Evolutionary conservation across 495 filamentous ascomycete genomes (phyloP).

Genomic region (Podospora pseudopauciseta): DNA sequence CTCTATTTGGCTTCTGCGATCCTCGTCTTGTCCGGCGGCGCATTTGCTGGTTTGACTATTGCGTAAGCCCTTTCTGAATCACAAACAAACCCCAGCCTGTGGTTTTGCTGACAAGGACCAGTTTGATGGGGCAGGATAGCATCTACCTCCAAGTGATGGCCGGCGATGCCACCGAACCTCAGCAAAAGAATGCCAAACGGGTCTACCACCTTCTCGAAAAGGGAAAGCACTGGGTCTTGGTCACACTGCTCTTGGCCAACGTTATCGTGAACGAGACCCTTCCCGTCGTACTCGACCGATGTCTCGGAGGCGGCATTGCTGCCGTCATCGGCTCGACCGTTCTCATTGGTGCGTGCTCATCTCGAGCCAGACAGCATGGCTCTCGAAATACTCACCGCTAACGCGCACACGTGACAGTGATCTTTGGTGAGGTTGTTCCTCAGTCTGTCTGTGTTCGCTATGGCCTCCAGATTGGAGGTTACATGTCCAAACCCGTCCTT

Average conservation of each 20-base stretch:
- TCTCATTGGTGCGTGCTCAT: constrained; percentile 68
- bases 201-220: constrained; percentile 77
- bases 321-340: constrained; percentile 90
- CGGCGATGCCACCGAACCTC: constrained; percentile 62
- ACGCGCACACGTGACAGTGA: constrained; percentile 54
- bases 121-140: constrained; percentile 83
- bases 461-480: constrained; percentile 92
- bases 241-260: constrained; percentile 89
- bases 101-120: constrained; percentile 28
- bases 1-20: constrained; percentile 44
- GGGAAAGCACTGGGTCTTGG: constrained; percentile 98
- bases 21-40: constrained; percentile 81
- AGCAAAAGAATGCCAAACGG: constrained; percentile 75
- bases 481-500: constrained; percentile 85
- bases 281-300: constrained; percentile 90
- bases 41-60: constrained; percentile 96
- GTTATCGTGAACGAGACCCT: constrained; percentile 98
- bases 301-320: constrained; percentile 90
- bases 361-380: neutral
- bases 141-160: constrained; percentile 97
- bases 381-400: neutral
- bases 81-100: neutral
- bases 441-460: constrained; percentile 97
- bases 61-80: constrained; percentile 47
- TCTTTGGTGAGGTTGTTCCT: constrained; percentile 94